Conservation (phyloP, 345 rosid genomes). For the Diplotaxis tenuifolia region DNA sequence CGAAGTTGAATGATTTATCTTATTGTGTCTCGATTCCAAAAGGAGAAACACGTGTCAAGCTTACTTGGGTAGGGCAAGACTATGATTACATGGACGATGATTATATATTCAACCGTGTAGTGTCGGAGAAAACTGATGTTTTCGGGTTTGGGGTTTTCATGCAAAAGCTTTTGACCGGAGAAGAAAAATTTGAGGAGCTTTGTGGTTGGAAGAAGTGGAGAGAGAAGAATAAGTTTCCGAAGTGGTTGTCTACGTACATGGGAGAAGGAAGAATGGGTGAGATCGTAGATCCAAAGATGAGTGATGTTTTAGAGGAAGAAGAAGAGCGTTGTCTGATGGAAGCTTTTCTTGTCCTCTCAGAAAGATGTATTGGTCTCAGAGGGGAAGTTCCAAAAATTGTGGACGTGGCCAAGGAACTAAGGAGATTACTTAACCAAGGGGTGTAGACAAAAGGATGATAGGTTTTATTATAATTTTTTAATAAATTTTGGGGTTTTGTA, state of each 20-base stretch:
- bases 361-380: constrained; percentile 20
- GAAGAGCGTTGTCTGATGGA: background rate
- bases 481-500: too few relatives aligned
- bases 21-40: constrained; percentile 6
- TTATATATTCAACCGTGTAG: background rate
- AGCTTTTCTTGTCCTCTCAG: background rate
- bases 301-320: background rate
- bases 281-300: background rate
- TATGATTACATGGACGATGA: constrained; percentile 12
- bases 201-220: constrained; percentile 4
- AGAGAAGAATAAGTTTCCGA: background rate
- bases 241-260: background rate
- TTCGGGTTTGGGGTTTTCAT: constrained; percentile 14
- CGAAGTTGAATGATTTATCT: background rate
- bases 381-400: constrained; percentile 1
- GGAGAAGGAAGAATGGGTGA: constrained; percentile 5
- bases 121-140: background rate
- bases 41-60: constrained; percentile 12
- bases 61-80: background rate
- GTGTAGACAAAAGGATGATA: too few relatives aligned
- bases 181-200: background rate
- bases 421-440: background rate
- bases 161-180: constrained; percentile 11
- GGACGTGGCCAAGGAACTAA: constrained; percentile 5
- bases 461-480: too few relatives aligned